Percentiles rank a stretch among this genome's conserved stretches.
phyloP scores from a whole-genome alignment of 2,329 filamentous ascomycete species.

The Monosporascus sp. region DNA sequence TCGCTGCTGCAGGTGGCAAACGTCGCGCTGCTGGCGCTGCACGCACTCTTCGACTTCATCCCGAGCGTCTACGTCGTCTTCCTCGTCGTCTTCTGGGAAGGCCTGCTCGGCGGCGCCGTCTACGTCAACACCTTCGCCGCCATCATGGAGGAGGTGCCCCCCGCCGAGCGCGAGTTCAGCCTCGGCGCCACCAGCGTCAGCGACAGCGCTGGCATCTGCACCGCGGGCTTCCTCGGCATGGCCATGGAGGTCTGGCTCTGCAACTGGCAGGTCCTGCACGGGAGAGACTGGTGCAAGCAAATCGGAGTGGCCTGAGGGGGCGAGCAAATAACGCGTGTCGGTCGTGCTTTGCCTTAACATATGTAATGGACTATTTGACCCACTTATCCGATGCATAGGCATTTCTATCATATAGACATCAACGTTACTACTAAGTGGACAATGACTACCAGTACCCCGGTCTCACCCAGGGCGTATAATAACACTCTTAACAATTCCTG shows the following conservation, averaged over 20 bases:
- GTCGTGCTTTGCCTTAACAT: background rate
- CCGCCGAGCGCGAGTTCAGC: slow-evolving; percentile 82
- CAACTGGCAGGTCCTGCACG: slow-evolving; percentile 75
- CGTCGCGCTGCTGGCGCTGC: slow-evolving; percentile 64
- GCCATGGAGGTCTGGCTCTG: slow-evolving; percentile 76
- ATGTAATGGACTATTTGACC: background rate
- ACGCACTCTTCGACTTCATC: slow-evolving; percentile 75
- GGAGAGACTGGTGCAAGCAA: slow-evolving; percentile 66
- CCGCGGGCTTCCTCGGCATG: slow-evolving; percentile 82
- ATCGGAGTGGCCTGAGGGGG: slow-evolving; percentile 31
- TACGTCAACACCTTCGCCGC: slow-evolving; percentile 96
- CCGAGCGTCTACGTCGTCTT: slow-evolving; percentile 86
- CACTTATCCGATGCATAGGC: background rate
- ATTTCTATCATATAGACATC: too few relatives aligned
- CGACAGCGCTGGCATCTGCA: slow-evolving; percentile 84
- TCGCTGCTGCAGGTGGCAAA: slow-evolving; percentile 79
- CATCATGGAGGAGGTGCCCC: slow-evolving; percentile 76
- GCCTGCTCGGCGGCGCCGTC: slow-evolving; percentile 80
- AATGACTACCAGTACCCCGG: too few relatives aligned
- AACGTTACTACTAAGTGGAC: too few relatives aligned
- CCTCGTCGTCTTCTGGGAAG: slow-evolving; percentile 86
- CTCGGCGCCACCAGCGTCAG: slow-evolving; percentile 86
- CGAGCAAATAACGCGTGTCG: slow-evolving; percentile 17
- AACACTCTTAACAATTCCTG: too few relatives aligned
- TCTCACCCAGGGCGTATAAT: too few relatives aligned